Base-by-base conservation (phyloP, 345 rosid genomes). In the Eucalyptus microcorys region DNA sequence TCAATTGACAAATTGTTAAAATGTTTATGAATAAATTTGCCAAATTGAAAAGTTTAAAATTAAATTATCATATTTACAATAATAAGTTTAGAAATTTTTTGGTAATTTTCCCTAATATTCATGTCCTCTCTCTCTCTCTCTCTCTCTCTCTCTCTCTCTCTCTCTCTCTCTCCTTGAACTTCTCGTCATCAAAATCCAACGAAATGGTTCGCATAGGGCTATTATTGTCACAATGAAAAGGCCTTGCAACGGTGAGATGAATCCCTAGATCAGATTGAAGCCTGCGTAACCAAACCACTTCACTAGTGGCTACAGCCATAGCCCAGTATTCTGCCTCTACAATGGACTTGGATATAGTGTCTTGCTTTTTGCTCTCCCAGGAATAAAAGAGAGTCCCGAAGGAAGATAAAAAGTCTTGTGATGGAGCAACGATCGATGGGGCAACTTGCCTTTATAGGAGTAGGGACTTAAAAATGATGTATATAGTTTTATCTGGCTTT, bases 101-200 rank as follows among this genome's bases (percentile, higher is more conserved):
- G 7, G 2, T 27, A 27, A 59, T 27, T 27, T 59, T 59, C 4
- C 7, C 66, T 3, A 27, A 59, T 30, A 59, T 59, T 59, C 32
- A 59, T 27, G 16, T 27, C 53, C 22, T 52, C 66, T 13, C n/a
- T 59, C 16, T 27, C 55, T 50, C 53, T 14, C 52, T 49, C 52
- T n/a, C n/a, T n/a, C n/a, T n/a, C n/a, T 0, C 19, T 2, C 50
- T 49, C 50, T 1, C 7, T 5, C 7, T 0, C 7, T 6, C 52
- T 0, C 7, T 57, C 64, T 1, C 1, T 26, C n/a, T 1, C 7
- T 27, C 7, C 68, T 12, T 12, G 14, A 27, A 59, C 68, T 27
- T 59, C 16, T 59, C 1, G 4, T 59, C 32, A 27, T 59, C 32
- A 13, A 27, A 12, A 27, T 59, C 68, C 68, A 27, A 27, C 2